These are phyloP conservation scores for Auxenochlorella pyrenoidosa DNA, from an alignment of 139 green algal genomes.

Conservation along the genomic window DNA sequence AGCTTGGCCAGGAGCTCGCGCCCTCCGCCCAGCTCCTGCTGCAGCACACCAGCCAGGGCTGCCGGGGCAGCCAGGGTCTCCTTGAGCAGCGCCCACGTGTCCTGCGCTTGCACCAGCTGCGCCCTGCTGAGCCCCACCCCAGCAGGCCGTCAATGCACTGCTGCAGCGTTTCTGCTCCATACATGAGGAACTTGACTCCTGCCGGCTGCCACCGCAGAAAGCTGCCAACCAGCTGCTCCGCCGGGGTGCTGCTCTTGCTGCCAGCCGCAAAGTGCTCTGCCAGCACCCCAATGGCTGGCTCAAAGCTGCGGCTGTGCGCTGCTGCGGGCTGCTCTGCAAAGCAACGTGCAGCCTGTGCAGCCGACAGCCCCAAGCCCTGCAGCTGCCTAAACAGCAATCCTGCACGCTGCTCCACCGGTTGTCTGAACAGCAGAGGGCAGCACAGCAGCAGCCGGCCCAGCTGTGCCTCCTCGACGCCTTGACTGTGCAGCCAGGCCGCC, in stretches of 20 bases:
- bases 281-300: neutral
- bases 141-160: neutral
- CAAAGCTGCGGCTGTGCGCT: neutral
- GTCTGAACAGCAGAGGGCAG: neutral
- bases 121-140: neutral
- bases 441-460: neutral
- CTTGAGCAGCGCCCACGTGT: neutral
- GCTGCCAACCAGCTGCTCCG: neutral
- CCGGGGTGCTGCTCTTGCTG: neutral
- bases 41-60: neutral
- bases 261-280: neutral
- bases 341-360: neutral
- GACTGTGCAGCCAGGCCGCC: neutral
- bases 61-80: neutral
- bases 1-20: neutral
- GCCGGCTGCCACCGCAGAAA: neutral
- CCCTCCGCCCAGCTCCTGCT: neutral
- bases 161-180: neutral
- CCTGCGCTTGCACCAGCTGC: neutral
- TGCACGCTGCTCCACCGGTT: neutral
- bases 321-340: neutral
- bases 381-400: conserved; percentile 11
- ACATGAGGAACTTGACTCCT: neutral
- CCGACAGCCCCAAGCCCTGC: neutral
- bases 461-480: neutral